Conservation (phyloP, 2,329 filamentous ascomycete species). For the Neopestalotiopsis clavispora region DNA sequence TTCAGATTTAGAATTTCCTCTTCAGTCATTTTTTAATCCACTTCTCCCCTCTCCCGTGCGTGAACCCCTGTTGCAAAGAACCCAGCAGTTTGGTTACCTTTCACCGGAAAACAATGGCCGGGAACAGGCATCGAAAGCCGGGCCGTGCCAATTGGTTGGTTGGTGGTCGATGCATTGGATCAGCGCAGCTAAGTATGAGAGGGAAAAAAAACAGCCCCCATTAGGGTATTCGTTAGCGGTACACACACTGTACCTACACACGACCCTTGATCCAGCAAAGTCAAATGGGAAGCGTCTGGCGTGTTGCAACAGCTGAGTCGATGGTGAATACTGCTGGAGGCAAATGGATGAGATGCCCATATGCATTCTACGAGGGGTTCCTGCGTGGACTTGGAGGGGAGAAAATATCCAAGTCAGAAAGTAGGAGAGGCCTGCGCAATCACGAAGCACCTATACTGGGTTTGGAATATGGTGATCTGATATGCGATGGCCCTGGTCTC, state of each 20-base stretch:
- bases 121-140: slow-evolving; percentile 6
- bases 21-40: not conserved
- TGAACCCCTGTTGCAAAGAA: slow-evolving; percentile 7
- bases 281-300: too few species aligned
- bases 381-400: too few species aligned
- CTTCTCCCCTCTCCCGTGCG: not conserved
- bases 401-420: too few species aligned
- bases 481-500: not conserved
- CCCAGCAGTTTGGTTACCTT: slow-evolving; percentile 14
- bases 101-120: slow-evolving; percentile 3
- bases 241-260: too few species aligned
- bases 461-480: not conserved
- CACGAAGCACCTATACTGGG: not conserved
- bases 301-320: too few species aligned
- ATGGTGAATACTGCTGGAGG: too few species aligned
- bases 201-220: not conserved
- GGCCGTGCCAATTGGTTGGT: not conserved
- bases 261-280: too few species aligned
- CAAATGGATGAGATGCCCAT: too few species aligned
- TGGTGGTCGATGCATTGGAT: not conserved
- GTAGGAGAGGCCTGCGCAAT: not conserved
- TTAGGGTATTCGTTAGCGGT: too few species aligned
- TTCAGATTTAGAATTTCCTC: not conserved
- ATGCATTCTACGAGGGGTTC: too few species aligned
- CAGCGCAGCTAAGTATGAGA: not conserved